Conservation (phyloP, 345 rosid genomes). For the Passiflora organensis region DNA sequence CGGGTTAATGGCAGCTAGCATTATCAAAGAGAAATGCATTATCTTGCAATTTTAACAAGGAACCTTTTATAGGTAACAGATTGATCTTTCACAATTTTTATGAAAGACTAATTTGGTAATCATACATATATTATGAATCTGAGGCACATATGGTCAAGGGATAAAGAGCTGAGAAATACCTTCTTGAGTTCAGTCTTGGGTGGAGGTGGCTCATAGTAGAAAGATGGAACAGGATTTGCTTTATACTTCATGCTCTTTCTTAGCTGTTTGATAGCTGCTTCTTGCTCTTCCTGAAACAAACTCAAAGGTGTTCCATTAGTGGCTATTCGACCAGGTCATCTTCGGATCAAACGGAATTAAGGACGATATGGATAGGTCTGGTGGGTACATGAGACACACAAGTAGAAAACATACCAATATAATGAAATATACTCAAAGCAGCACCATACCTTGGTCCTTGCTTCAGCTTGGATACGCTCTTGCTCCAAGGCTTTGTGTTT, state of each 20-base stretch:
- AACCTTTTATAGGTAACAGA: too few species aligned
- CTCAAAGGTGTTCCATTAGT: neutral
- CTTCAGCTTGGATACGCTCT: slow-evolving; percentile 67
- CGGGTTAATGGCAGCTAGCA: slow-evolving; percentile 81
- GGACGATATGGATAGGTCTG: too few species aligned
- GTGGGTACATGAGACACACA: neutral
- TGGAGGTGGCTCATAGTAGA: slow-evolving; percentile 88
- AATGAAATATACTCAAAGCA: neutral
- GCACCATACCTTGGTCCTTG: slow-evolving; percentile 59
- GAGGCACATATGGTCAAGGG: neutral
- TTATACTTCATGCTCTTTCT: slow-evolving; percentile 70
- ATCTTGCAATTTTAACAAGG: neutral
- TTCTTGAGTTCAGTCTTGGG: slow-evolving; percentile 76
- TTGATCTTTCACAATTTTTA: neutral
- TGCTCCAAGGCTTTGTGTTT: slow-evolving; percentile 78
- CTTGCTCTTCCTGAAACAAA: slow-evolving; percentile 87
- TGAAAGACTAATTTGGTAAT: too few species aligned
- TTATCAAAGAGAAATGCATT: slow-evolving; percentile 9
- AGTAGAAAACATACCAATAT: neutral
- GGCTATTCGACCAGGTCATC: neutral
- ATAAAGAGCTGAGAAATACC: slow-evolving; percentile 38
- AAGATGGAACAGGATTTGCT: slow-evolving; percentile 93
- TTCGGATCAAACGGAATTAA: too few species aligned
- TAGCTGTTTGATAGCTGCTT: slow-evolving; percentile 83
- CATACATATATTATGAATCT: too few species aligned